Conservation (phyloP, 1,284 basidiomycete genomes). For the Ceratobasidium sp. region DNA sequence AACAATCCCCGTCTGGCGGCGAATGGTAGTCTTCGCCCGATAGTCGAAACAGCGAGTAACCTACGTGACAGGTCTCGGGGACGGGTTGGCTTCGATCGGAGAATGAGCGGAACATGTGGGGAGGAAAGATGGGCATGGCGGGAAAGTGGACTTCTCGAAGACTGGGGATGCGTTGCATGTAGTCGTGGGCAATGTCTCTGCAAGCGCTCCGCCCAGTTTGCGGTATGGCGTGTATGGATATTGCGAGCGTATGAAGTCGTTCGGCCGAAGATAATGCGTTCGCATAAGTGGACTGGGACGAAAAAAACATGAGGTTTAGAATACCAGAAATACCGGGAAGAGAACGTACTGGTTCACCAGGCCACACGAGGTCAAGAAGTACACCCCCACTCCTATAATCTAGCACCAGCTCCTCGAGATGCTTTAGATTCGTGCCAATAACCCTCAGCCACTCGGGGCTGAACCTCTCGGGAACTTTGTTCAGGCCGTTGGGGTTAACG, state of each 20-base stretch:
- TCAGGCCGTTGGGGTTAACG: not conserved
- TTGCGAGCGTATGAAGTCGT: slow-evolving; percentile 26
- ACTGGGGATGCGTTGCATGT: slow-evolving; percentile 32
- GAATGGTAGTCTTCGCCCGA: not conserved
- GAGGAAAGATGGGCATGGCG: slow-evolving; percentile 14
- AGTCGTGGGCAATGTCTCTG: slow-evolving; percentile 4
- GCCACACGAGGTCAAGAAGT: slow-evolving; percentile 10
- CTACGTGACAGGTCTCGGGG: not conserved
- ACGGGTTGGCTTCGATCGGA: not conserved
- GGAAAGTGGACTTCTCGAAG: slow-evolving; percentile 28
- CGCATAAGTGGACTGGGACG: slow-evolving; percentile 18
- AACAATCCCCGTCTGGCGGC: slow-evolving; percentile 1
- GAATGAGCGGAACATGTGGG: not conserved
- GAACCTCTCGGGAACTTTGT: slow-evolving; percentile 16
- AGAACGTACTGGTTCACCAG: slow-evolving; percentile 15
- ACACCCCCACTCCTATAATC: slow-evolving; percentile 29
- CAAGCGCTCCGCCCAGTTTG: slow-evolving; percentile 5
- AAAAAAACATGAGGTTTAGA: not conserved
- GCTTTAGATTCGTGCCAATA: slow-evolving; percentile 9
- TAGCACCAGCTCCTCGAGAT: slow-evolving; percentile 31
- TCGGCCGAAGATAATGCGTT: not conserved
- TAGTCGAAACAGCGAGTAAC: slow-evolving; percentile 17
- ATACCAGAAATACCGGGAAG: not conserved
- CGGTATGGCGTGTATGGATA: slow-evolving; percentile 32
- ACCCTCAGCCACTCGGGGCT: slow-evolving; percentile 18